Evolutionary conservation across 1,284 basidiomycete genomes (phyloP).

Genomic region (Puccinia hordei): DNA sequence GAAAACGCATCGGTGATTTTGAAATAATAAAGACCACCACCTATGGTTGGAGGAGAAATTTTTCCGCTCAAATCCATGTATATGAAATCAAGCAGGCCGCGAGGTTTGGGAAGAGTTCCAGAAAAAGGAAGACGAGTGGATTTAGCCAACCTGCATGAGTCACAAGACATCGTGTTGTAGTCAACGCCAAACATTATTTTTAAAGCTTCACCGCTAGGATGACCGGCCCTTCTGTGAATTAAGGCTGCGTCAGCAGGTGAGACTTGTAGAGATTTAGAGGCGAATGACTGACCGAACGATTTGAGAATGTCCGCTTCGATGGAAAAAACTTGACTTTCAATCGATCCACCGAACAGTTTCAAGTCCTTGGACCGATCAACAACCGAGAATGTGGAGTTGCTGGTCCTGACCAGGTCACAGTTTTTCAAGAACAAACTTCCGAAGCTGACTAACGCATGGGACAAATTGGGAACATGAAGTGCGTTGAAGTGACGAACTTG

Average conservation of each 20-base stretch:
- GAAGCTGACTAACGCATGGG: constrained; percentile 7
- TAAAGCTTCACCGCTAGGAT: neutral
- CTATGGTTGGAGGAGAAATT: neutral
- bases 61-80: constrained; percentile 4
- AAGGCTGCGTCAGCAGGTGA: neutral
- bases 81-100: neutral
- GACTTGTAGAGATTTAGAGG: neutral
- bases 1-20: too few species aligned
- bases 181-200: neutral
- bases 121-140: constrained; percentile 7
- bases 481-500: neutral
- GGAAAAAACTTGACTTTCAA: neutral
- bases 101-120: neutral
- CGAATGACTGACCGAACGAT: neutral
- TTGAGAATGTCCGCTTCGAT: neutral
- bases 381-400: neutral
- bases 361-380: neutral
- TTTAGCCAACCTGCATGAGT: neutral
- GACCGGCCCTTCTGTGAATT: neutral
- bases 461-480: constrained; percentile 2
- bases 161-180: neutral
- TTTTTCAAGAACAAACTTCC: neutral
- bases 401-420: neutral
- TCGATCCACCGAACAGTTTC: neutral
- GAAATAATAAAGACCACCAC: constrained; percentile 9